Evolutionary conservation across 345 rosid species (phyloP).

Genomic region (Euphorbia tirucalli): DNA sequence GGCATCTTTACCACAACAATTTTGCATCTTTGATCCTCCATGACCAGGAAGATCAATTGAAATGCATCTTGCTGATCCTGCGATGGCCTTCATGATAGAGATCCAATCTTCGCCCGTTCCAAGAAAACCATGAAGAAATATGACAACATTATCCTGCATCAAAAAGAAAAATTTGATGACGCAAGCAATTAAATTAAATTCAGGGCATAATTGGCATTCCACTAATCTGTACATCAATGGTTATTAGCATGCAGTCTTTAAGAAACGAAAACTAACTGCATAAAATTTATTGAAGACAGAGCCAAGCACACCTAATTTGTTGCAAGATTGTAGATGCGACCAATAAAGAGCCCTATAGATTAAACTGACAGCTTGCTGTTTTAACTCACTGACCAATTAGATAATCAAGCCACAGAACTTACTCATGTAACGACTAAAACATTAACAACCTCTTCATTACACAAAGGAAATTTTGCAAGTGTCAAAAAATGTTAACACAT

Average conservation of each 20-base stretch:
- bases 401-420: background rate
- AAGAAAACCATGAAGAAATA: conserved; percentile 90
- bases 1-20: conserved; percentile 24
- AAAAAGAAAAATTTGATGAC: conserved; percentile 1
- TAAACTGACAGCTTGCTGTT: background rate
- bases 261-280: background rate
- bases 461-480: no score
- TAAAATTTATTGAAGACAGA: no score
- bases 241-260: conserved; percentile 4
- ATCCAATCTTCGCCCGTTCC: conserved; percentile 94
- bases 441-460: no score
- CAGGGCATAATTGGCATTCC: background rate
- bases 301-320: background rate
- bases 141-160: conserved; percentile 50
- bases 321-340: background rate
- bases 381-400: background rate
- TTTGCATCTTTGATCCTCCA: conserved; percentile 56
- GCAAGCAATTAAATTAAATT: background rate
- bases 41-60: conserved; percentile 91
- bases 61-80: conserved; percentile 77
- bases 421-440: no score
- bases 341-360: background rate
- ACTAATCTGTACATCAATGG: no score
- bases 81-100: conserved; percentile 69
- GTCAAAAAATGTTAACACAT: no score